Base-by-base conservation (phyloP, 371 early-diverging fungal genomes). In the Mucor irregularis region DNA sequence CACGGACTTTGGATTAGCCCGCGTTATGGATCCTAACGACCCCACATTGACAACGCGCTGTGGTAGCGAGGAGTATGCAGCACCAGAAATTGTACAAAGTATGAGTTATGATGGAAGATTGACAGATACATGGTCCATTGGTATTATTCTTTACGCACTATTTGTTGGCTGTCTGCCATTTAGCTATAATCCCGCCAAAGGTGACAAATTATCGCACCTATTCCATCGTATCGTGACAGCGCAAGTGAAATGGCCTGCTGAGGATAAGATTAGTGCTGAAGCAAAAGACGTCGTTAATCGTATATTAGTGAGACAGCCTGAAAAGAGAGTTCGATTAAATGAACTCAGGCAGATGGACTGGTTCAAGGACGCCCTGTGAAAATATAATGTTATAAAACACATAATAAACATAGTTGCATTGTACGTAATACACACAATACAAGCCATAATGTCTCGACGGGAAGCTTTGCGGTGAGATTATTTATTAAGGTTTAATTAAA, bases 51-150 rank as follows among this genome's bases (percentile, higher is more conserved):
- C 74, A 7, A 84, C 85, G 1, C 78, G 85, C 4, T 86, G 85
- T 66, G 90, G 90, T 10, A 84, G 86, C 17, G 82, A 86, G 53
- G 89, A 90, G 56, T 93, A 91, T 71, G 90, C 91, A 16, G 88
- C 93, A 4, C 95, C 95, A 1, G 93, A 94, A 64, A 79, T 93
- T 44, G 80, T 92, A 22, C 73, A 87, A 26, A 79, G 80, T 9
- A 64, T 78, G 26, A 74, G 79, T 2, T 89, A 89, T 52, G 85
- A 88, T 60, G 85, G 87, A 1, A 75, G 84, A 4, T 62, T 74
- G 44, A 81, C 86, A 0, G 90, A 91, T 56, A 77, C 84, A 13
- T 91, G 92, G 92, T 74, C 86, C 0, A 61, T 90, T 14, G 92
- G 92, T 26, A 80, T 89, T 19, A 76, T 91, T 7, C 68, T 91